Conservation (phyloP, 805 yeast species). For the Wickerhamiella azymoides region DNA sequence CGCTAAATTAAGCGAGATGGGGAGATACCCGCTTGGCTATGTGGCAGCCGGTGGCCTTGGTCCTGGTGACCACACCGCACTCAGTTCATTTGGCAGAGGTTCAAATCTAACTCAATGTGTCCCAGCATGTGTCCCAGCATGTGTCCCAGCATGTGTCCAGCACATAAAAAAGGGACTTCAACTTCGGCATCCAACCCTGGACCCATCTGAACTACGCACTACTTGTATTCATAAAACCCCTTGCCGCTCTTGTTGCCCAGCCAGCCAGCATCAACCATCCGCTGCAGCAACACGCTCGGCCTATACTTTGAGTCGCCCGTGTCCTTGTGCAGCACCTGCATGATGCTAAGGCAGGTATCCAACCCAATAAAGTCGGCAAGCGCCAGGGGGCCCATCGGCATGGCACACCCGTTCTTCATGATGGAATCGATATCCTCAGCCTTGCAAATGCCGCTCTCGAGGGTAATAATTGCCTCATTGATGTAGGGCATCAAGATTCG, state of each 20-base stretch:
- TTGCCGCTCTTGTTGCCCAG: slow-evolving; percentile 29
- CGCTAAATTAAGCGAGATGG: too few species aligned
- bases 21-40: too few species aligned
- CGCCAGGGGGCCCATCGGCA: slow-evolving; percentile 34
- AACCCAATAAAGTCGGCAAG: slow-evolving; percentile 33
- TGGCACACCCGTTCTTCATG: slow-evolving; percentile 34
- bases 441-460: slow-evolving; percentile 29
- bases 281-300: slow-evolving; percentile 27
- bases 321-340: slow-evolving; percentile 28
- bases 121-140: too few species aligned
- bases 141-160: too few species aligned
- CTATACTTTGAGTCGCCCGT: slow-evolving; percentile 32
- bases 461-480: slow-evolving; percentile 30
- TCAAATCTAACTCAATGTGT: too few species aligned
- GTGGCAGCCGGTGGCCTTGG: too few species aligned
- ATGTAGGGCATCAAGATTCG: slow-evolving; percentile 32
- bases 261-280: slow-evolving; percentile 32
- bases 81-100: too few species aligned
- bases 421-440: slow-evolving; percentile 31
- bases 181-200: too few species aligned
- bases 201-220: too few species aligned
- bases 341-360: slow-evolving; percentile 31
- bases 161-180: too few species aligned
- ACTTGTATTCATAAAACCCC: slow-evolving; percentile 30
- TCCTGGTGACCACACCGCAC: too few species aligned